phyloP scores from a whole-genome alignment of 2,329 filamentous ascomycete genomes.

The Ophiostoma ips region DNA sequence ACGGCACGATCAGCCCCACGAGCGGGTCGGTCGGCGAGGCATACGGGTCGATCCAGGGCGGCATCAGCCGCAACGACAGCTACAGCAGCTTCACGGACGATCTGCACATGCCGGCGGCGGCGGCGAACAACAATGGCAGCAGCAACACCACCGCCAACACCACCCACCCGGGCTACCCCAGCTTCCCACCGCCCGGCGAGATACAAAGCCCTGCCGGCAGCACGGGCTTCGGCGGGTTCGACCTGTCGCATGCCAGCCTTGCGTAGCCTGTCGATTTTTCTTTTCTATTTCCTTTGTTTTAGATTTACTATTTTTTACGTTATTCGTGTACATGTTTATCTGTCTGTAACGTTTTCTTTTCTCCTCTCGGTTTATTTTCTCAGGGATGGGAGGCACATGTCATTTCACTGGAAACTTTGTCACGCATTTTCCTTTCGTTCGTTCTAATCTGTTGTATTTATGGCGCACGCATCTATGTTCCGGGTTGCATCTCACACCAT shows the following conservation, averaged over 20 bases:
- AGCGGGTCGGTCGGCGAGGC: slow-evolving; percentile 1
- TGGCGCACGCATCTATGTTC: too few relatives aligned
- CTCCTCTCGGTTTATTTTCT: not conserved
- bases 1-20: slow-evolving; percentile 3
- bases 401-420: too few relatives aligned
- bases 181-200: not conserved
- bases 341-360: not conserved
- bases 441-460: not conserved
- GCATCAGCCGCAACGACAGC: slow-evolving; percentile 9
- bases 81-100: slow-evolving; percentile 8
- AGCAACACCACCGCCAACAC: not conserved
- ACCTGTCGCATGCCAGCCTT: not conserved
- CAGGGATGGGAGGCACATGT: too few relatives aligned
- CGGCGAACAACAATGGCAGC: not conserved
- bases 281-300: not conserved
- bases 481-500: too few relatives aligned
- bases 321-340: too few relatives aligned
- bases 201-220: slow-evolving; percentile 1
- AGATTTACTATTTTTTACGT: too few relatives aligned
- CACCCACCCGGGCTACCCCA: not conserved
- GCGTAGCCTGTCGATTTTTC: not conserved
- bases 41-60: slow-evolving; percentile 1
- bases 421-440: not conserved
- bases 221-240: not conserved
- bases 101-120: not conserved